Conservation (phyloP, 176 grass and related monocot species). For the Rhynchospora breviuscula region DNA sequence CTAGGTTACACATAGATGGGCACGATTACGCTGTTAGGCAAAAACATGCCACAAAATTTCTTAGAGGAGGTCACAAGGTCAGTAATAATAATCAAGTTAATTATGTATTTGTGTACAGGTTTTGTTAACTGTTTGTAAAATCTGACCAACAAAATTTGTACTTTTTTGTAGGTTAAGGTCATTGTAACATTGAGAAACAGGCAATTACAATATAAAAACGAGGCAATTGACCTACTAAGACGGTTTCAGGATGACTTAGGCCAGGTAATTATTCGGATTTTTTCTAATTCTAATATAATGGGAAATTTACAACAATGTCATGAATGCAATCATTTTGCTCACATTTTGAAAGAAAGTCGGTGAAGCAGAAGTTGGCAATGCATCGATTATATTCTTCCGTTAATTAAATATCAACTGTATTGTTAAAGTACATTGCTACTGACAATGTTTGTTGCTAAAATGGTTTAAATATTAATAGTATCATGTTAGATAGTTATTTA, state of each 20-base stretch:
- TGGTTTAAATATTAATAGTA: neutral
- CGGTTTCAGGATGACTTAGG: slow-evolving; percentile 87
- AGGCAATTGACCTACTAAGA: slow-evolving; percentile 75
- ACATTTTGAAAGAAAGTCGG: neutral
- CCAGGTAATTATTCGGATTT: slow-evolving; percentile 46
- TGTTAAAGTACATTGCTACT: neutral
- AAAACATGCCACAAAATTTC: slow-evolving; percentile 77
- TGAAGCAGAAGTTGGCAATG: neutral
- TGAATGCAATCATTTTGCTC: neutral
- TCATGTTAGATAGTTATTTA: neutral
- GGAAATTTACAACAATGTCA: neutral
- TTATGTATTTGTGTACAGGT: neutral
- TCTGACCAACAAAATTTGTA: neutral
- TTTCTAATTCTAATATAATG: neutral
- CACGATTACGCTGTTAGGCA: slow-evolving; percentile 87
- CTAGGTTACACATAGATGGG: slow-evolving; percentile 85
- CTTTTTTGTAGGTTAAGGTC: slow-evolving; percentile 65
- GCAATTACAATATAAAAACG: slow-evolving; percentile 74
- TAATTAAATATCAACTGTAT: neutral
- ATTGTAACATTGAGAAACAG: slow-evolving; percentile 90
- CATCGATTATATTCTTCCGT: neutral
- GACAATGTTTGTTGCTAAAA: neutral
- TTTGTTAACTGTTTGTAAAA: slow-evolving; percentile 24
- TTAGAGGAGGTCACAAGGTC: slow-evolving; percentile 95
- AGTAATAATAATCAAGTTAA: neutral